Conservation (phyloP, 148 eudicot species). For the Camellia lanceoleosa region DNA sequence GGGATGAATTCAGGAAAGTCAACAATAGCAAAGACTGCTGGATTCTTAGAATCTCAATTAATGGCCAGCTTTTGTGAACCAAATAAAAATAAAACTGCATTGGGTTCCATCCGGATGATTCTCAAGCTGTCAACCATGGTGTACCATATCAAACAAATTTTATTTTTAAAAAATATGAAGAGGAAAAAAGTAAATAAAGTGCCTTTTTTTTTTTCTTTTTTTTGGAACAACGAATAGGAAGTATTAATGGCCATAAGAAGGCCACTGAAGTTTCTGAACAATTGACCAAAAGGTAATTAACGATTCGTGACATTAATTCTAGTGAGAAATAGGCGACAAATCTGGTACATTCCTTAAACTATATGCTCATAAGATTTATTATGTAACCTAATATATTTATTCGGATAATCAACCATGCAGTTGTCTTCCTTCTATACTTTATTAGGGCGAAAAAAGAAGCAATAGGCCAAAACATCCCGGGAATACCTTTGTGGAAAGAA, state of each 20-base stretch:
- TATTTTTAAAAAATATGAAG: neutral
- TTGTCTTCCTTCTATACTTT: neutral
- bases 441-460: neutral
- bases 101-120: neutral
- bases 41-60: conserved; percentile 9
- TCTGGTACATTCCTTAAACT: neutral
- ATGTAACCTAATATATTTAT: neutral
- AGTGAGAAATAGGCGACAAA: too few relatives aligned
- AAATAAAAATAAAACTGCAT: neutral
- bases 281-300: neutral
- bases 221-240: too few relatives aligned
- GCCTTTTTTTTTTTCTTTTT: too few relatives aligned
- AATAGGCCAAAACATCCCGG: neutral
- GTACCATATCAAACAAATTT: neutral
- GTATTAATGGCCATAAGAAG: neutral
- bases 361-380: neutral
- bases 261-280: neutral
- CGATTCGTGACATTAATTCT: neutral
- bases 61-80: neutral
- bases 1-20: neutral
- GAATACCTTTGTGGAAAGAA: neutral
- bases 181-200: neutral
- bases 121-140: neutral
- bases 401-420: neutral
- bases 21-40: neutral